Evolutionary conservation across 768 basidiomycete species (phyloP), one percentile per base, ranked within the genome.

Genomic region (Phaffia tasmanica): DNA sequence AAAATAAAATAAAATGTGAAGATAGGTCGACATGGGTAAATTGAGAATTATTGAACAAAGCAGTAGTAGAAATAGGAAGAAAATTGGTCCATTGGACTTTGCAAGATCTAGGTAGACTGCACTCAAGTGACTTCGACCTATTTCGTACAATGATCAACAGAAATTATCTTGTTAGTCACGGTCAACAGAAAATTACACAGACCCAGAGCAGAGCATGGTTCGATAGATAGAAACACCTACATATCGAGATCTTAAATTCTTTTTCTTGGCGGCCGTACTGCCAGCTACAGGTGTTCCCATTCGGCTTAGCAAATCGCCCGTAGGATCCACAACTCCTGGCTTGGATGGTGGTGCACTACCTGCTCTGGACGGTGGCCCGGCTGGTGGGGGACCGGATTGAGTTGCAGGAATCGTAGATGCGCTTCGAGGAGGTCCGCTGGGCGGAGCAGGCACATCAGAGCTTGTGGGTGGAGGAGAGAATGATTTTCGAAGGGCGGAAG

Each of bases 231-330:
- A 18, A 11, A 6, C 19, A 67, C 66, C 21, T 2, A 95, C 90
- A 74, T 95, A 95, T 69, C 88, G 84, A 74, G 80, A 87, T 64
- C 89, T 83, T 64, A 88, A 78, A 70, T 84, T 86, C 69, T 86
- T 85, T 78, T 89, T 93, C 50, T 70, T 69, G 16, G 73, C 75
- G 29, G 84, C 81, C 25, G 82, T 82, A 19, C 85, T 86, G 68
- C 80, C 81, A 30, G 23, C 48, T 15, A 18, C 21, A 0, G 64
- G 64, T 30, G 64, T 49, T 21, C 57, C 57, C 18, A 46, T 35
- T 19, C 64, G 46, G 21, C 57, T 58, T 23, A 65, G 42, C 29
- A 65, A 46, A 18, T 65, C 64, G 19, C 57, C 64, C 25, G 64
- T 65, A 32, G 57, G 64, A 53, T 65, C 64, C 46, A 57, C 55